A percentile compares a stretch with the other conserved stretches of the same genome.
Evolutionary conservation across 768 basidiomycete species (phyloP).

Genomic region (Serendipita sp.): DNA sequence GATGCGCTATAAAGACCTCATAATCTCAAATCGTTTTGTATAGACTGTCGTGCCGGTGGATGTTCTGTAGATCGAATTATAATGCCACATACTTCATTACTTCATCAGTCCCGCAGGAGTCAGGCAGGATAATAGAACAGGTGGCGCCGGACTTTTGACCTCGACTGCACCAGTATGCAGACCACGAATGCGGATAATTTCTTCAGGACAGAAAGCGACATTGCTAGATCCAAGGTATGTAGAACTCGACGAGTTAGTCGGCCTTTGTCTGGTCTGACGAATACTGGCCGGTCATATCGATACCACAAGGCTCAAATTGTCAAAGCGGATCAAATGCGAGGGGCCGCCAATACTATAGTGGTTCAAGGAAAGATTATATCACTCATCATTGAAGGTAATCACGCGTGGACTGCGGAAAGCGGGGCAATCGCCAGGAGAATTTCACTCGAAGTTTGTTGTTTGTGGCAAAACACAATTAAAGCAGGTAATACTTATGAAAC

Average conservation of each 20-base stretch:
- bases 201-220: slow-evolving; percentile 57
- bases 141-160: too few species aligned
- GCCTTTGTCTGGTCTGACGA: slow-evolving; percentile 6
- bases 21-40: too few species aligned
- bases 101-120: too few species aligned
- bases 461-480: background rate
- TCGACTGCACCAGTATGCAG: too few species aligned
- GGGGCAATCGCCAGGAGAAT: slow-evolving; percentile 57
- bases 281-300: slow-evolving; percentile 11
- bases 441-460: slow-evolving; percentile 55
- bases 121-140: too few species aligned
- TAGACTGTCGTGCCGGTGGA: too few species aligned
- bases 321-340: slow-evolving; percentile 57
- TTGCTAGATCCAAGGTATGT: slow-evolving; percentile 42
- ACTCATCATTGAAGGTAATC: slow-evolving; percentile 44
- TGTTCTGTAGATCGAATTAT: background rate
- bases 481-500: slow-evolving; percentile 10
- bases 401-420: slow-evolving; percentile 83
- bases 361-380: slow-evolving; percentile 61
- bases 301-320: slow-evolving; percentile 42
- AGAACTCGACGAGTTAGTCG: slow-evolving; percentile 13
- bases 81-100: background rate
- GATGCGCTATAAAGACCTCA: slow-evolving; percentile 47
- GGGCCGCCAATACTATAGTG: slow-evolving; percentile 63
- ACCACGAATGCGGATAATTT: slow-evolving; percentile 34